These are phyloP conservation scores for Sporisorium reilianum DNA, from an alignment of 1,284 basidiomycete species.

Conservation along the genomic window DNA sequence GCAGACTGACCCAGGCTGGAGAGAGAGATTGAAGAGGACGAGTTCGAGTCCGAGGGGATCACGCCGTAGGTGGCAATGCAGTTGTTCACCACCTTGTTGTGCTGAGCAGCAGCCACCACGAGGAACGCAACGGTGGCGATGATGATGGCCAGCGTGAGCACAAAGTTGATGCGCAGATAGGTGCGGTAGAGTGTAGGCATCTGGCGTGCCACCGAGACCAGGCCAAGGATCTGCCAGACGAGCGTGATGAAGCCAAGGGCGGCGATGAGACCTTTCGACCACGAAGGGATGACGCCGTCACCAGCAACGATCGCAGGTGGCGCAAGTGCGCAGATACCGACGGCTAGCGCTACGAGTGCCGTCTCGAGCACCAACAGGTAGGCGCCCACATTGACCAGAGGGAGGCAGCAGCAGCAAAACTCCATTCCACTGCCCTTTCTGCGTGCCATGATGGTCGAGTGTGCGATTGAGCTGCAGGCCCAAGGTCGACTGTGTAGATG, in stretches of 20 bases:
- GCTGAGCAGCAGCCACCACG: slow-evolving; percentile 53
- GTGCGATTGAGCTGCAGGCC: not conserved
- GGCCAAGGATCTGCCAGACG: slow-evolving; percentile 63
- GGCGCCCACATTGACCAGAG: slow-evolving; percentile 66
- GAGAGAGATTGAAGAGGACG: slow-evolving; percentile 15
- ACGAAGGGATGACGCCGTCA: slow-evolving; percentile 56
- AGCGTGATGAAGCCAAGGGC: slow-evolving; percentile 59
- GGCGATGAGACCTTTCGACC: slow-evolving; percentile 61
- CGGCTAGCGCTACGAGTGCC: slow-evolving; percentile 57
- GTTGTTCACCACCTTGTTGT: slow-evolving; percentile 42
- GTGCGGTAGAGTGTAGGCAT: slow-evolving; percentile 57
- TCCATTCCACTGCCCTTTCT: slow-evolving; percentile 46
- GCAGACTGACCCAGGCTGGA: slow-evolving; percentile 22
- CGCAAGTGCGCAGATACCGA: slow-evolving; percentile 60
- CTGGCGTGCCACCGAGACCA: slow-evolving; percentile 55
- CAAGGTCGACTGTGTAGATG: no score
- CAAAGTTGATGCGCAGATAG: slow-evolving; percentile 64
- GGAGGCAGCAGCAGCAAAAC: slow-evolving; percentile 66
- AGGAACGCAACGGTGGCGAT: slow-evolving; percentile 59
- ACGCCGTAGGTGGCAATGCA: slow-evolving; percentile 55
- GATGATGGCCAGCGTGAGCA: slow-evolving; percentile 59
- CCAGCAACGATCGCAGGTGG: slow-evolving; percentile 64
- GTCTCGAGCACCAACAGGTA: slow-evolving; percentile 62
- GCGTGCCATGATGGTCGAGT: slow-evolving; percentile 17
- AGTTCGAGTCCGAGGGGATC: slow-evolving; percentile 23